Percentiles rank a stretch among this genome's conserved stretches.
Evolutionary conservation across 2,329 filamentous ascomycete genomes (phyloP).

Genomic region (Fusarium brachygibbosum): DNA sequence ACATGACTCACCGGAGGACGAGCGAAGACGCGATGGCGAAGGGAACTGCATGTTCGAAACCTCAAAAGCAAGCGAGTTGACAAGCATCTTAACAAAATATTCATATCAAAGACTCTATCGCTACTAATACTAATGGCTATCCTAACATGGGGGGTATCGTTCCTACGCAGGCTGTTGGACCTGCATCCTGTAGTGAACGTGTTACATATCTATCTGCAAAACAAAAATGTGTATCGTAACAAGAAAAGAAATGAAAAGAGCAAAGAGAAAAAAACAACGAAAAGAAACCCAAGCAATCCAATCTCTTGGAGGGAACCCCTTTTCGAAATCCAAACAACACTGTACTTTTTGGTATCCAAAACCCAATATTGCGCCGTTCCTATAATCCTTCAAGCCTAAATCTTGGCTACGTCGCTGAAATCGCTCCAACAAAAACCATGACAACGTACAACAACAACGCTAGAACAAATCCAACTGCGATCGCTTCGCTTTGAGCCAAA

Average conservation of each 20-base stretch:
- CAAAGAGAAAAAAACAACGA: background rate
- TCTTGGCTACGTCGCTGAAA: constrained; percentile 40
- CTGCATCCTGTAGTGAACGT: constrained; percentile 39
- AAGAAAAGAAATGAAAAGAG: constrained; percentile 2
- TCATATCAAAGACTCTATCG: constrained; percentile 27
- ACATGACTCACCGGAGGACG: background rate
- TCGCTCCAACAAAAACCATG: constrained; percentile 42
- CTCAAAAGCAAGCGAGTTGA: background rate
- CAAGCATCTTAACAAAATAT: constrained; percentile 3
- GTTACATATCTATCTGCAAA: constrained; percentile 47
- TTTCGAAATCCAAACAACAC: constrained; percentile 41
- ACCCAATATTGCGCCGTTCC: constrained; percentile 41
- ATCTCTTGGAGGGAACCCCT: constrained; percentile 21
- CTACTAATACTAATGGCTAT: constrained; percentile 36
- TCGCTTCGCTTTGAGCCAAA: constrained; percentile 51
- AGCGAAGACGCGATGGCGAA: background rate
- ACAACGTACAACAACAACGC: constrained; percentile 51
- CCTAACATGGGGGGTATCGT: constrained; percentile 46
- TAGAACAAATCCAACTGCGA: constrained; percentile 52
- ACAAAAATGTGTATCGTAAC: constrained; percentile 35
- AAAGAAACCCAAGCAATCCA: constrained; percentile 25
- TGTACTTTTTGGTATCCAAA: constrained; percentile 47
- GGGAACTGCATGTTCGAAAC: background rate
- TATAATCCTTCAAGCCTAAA: constrained; percentile 40
- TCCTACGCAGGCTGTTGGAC: constrained; percentile 45